Evolutionary conservation across 192 early-diverging fungal species (phyloP).

Genomic region (Entomortierella chlamydospora): DNA sequence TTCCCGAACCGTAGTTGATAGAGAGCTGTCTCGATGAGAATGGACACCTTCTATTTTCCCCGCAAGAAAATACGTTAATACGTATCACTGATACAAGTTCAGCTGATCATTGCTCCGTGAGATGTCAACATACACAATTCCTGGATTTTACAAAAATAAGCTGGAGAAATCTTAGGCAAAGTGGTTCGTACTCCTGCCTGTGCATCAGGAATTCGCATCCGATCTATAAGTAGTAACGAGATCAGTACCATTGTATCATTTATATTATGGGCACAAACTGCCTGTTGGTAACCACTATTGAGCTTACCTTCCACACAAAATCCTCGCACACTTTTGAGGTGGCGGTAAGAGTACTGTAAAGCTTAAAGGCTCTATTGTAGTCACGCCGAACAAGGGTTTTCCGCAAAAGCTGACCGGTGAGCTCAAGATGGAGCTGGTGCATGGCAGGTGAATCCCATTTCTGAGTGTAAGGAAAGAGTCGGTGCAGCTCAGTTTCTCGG

Average conservation of each 20-base stretch:
- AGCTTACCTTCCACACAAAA: conserved; percentile 39
- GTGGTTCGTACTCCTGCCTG: conserved; percentile 32
- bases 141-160: conserved; percentile 16
- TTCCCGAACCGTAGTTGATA: conserved; percentile 35
- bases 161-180: conserved; percentile 31
- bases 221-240: conserved; percentile 10
- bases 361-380: conserved; percentile 27
- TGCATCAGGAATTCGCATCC: conserved; percentile 36
- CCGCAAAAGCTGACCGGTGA: conserved; percentile 18
- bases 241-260: neutral
- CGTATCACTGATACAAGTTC: neutral
- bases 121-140: conserved; percentile 17
- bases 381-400: conserved; percentile 18
- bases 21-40: conserved; percentile 23
- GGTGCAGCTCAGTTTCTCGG: conserved; percentile 1
- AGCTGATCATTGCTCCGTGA: neutral
- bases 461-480: conserved; percentile 10
- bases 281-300: neutral
- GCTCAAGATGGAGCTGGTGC: conserved; percentile 16
- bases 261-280: neutral
- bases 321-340: conserved; percentile 1
- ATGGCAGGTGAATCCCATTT: neutral
- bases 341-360: conserved; percentile 14
- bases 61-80: neutral
- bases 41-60: conserved; percentile 6